Percentiles rank a stretch among this genome's conserved stretches.
These are phyloP conservation scores for Fusarium incarnatum DNA, from an alignment of 2,329 filamentous ascomycete species.

Conservation along the genomic window DNA sequence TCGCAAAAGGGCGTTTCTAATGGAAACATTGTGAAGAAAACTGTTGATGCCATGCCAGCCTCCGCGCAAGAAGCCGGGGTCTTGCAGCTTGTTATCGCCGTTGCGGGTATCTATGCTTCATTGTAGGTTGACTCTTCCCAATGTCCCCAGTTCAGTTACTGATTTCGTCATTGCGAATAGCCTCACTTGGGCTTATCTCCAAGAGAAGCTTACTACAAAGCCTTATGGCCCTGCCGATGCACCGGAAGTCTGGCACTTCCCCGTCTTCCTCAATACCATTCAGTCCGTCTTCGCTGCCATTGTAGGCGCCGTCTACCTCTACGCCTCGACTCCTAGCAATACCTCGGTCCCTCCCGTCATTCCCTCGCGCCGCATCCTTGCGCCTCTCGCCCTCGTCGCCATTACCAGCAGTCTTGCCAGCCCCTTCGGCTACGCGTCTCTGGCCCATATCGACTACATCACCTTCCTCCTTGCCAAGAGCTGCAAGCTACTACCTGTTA, in stretches of 20 bases:
- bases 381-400: conserved; percentile 85
- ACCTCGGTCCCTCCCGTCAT: conserved; percentile 73
- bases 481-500: conserved; percentile 98
- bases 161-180: conserved; percentile 56
- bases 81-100: conserved; percentile 83
- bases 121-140: conserved; percentile 72
- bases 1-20: conserved; percentile 43
- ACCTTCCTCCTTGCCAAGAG: conserved; percentile 97
- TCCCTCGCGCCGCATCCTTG: conserved; percentile 78
- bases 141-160: neutral
- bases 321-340: conserved; percentile 66
- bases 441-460: conserved; percentile 96
- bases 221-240: conserved; percentile 74
- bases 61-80: conserved; percentile 68
- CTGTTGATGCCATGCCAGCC: conserved; percentile 45
- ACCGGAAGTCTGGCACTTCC: conserved; percentile 87
- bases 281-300: conserved; percentile 90
- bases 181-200: conserved; percentile 94
- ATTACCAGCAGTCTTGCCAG: conserved; percentile 88
- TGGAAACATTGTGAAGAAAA: conserved; percentile 44
- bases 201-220: conserved; percentile 97
- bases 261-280: conserved; percentile 95
- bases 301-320: conserved; percentile 85
- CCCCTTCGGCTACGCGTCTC: conserved; percentile 94
- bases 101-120: conserved; percentile 95